Conservation (phyloP, 2,329 filamentous ascomycete genomes). For the Diatrype stigma region DNA sequence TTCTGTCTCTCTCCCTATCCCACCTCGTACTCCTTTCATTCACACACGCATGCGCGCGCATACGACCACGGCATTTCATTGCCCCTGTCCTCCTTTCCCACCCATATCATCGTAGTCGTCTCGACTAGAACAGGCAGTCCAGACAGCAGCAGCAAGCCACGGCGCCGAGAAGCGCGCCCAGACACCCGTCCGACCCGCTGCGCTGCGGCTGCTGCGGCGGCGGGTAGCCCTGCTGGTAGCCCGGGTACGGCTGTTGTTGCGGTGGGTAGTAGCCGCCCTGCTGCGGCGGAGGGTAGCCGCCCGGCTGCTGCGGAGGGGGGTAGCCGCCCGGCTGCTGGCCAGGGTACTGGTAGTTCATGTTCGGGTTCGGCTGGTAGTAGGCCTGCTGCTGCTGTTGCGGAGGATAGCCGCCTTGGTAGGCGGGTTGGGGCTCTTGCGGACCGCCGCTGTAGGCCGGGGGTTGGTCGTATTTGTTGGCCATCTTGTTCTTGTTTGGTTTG, state of each 20-base stretch:
- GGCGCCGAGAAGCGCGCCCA: constrained; percentile 45
- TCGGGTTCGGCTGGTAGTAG: no score
- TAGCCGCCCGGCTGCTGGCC: constrained; percentile 5
- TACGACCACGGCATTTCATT: no score
- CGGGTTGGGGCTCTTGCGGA: constrained; percentile 42
- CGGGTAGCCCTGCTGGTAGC: constrained; percentile 17
- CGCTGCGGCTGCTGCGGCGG: constrained; percentile 20
- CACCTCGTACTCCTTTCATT: not conserved
- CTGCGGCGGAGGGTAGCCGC: constrained; percentile 27
- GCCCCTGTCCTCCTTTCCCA: not conserved
- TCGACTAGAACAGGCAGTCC: constrained; percentile 47
- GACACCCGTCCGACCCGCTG: constrained; percentile 23
- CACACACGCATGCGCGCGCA: not conserved
- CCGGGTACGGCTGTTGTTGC: constrained; percentile 25
- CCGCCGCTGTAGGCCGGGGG: constrained; percentile 22
- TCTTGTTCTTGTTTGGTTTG: no score
- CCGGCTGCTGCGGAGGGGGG: constrained; percentile 28
- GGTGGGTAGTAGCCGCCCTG: constrained; percentile 18
- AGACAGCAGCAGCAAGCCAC: constrained; percentile 57
- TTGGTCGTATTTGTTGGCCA: not conserved
- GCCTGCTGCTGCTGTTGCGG: constrained; percentile 21
- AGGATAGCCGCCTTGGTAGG: constrained; percentile 30
- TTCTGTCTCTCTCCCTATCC: no score
- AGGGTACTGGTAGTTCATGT: no score
- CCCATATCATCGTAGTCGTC: not conserved